A percentile compares a stretch with the other conserved stretches of the same genome.
Conservation (phyloP, 139 green algal genomes). For the Chlorella sp. region DNA sequence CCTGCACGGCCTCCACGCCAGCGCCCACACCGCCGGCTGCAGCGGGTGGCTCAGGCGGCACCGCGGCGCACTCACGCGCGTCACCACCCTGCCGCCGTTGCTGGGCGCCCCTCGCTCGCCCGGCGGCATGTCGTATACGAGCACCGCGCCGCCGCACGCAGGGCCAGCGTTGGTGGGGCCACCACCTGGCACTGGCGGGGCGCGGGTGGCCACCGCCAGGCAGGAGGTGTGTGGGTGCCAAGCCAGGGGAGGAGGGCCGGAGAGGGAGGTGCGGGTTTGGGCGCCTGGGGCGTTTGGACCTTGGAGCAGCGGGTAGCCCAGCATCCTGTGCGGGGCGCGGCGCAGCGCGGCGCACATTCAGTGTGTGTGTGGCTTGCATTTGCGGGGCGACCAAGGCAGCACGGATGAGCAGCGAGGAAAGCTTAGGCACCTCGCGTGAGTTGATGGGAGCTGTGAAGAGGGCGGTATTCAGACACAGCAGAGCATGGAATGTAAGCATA, state of each 20-base stretch:
- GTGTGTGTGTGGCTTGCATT: too few species aligned
- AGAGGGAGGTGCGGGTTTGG: neutral
- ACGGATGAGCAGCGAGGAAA: too few species aligned
- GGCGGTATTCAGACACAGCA: too few species aligned
- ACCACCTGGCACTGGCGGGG: too few species aligned
- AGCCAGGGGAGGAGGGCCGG: slow-evolving; percentile 2
- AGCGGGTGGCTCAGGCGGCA: slow-evolving; percentile 26
- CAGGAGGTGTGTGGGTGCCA: slow-evolving; percentile 19
- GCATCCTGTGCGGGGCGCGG: too few species aligned
- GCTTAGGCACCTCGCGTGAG: too few species aligned
- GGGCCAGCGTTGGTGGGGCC: too few species aligned
- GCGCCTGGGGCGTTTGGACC: neutral
- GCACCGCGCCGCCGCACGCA: slow-evolving; percentile 12
- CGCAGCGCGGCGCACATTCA: too few species aligned
- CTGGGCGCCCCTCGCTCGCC: neutral
- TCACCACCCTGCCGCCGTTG: neutral
- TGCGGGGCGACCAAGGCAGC: too few species aligned
- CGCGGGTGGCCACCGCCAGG: slow-evolving; percentile 20
- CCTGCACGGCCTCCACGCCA: slow-evolving; percentile 34
- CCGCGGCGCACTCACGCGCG: neutral
- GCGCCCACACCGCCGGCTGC: slow-evolving; percentile 21
- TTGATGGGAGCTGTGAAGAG: too few species aligned
- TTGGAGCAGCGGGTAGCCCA: neutral
- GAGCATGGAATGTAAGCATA: too few species aligned
- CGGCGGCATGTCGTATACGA: slow-evolving; percentile 6